Evolutionary conservation across 257 asterid species (phyloP), one percentile per base, ranked within the genome.

Genomic region (Solanum pinnatisectum): DNA sequence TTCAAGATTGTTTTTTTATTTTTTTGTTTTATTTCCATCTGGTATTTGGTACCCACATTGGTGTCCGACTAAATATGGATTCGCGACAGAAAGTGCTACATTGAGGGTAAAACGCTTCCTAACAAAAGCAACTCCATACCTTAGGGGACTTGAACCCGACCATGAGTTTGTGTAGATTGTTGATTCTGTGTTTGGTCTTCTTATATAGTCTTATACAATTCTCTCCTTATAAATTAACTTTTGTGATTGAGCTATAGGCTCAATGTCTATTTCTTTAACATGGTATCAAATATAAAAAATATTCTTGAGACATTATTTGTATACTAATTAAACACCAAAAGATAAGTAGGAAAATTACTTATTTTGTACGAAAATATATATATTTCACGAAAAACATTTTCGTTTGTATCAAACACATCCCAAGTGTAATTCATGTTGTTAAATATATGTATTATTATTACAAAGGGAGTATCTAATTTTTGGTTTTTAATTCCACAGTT

Each of bases 401-500:
- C 0, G n/a, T 59, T 68, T 2, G 0, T 67, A 25, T 10, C 4
- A 0, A 27, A 27, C 20, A 68, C 4, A 68, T 68, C 22, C 0
- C 1, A 11, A 0, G 5, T 27, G 37, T 68, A 27, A 27, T 27
- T 68, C 37, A 14, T 67, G 0, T 67, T 68, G 39, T 30, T 67
- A 70, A 30, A 5, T 27, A 27, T 27, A 68, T 68, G 6, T 5
- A 68, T 12, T 27, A 15, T 44, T 13, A 44, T 46, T 68, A 13
- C 20, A 27, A 27, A 68, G 10, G 73, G 77, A 71, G 78, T n/a
- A 23, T 27, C 85, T 81, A n/a, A 46, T 71, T 35, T 27, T 40
- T 14, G 32, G 20, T 33, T 25, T 12, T 39, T 27, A 84, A 27
- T 32, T 88, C 35, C 32, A 89, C 92, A 95, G 99, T 89, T 96